Base-by-base conservation (phyloP, 2,329 filamentous ascomycete genomes). In the Fusarium subglutinans region DNA sequence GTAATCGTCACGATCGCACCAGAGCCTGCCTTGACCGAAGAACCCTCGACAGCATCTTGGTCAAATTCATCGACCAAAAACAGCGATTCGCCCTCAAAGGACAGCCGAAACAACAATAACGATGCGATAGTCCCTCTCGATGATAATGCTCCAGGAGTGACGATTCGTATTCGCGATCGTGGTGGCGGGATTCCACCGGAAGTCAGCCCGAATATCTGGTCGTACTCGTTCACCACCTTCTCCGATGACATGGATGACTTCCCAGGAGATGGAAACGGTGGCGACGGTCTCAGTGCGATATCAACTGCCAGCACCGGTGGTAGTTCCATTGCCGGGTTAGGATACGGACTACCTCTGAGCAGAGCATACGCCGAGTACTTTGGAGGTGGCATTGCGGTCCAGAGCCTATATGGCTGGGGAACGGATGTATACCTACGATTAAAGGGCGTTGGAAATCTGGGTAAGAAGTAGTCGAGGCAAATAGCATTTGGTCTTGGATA, bases 291-390 rank as follows among this genome's bases (percentile, higher is more conserved):
- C 70, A 93, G 92, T 77, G 91, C 92, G 9, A 92, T 98, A 55
- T 92, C 93, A 3, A 89, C 89, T 4, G 90, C 91, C 37, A 92
- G 91, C 62, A 90, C 89, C 1, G 93, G 94, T 58, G 89, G 90
- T 2, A 95, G 93, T 80, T 96, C 93, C 50, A 97, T 99, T 68
- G 96, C 96, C 0, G 96, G 96, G 0, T 83, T 99, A 55, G 96
- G 96, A 3, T 99, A 99, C 81, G 96, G 96, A 1, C 81, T 99
- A 72, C 96, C 96, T 3, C 84, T 99, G 28, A 95, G 95, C 60
- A 89, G 96, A 70, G 96, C 96, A 0, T 99, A 99, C 80, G 96
- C 96, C 2, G 96, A 99, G 85, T 99, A 98, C 79, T 99, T 99
- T 86, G 96, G 96, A 5, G 96, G 96, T 2, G 95, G 95, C 6